These are phyloP conservation scores for Tarenaya hassleriana DNA, from an alignment of 345 rosid species.

Conservation along the genomic window DNA sequence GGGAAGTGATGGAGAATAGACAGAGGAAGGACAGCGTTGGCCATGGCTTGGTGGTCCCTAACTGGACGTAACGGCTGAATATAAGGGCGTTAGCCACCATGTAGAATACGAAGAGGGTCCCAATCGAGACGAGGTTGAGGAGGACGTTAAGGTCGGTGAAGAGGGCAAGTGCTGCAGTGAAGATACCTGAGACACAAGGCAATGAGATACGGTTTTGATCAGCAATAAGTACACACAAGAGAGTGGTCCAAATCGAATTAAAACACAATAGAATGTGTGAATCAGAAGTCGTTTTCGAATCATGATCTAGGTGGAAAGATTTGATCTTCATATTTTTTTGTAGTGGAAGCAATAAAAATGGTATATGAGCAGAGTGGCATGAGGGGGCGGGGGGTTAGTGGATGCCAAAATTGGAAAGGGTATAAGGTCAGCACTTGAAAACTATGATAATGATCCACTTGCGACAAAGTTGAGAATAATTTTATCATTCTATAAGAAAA, in stretches of 20 bases:
- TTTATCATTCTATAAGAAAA: not conserved
- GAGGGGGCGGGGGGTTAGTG: conserved; percentile 21
- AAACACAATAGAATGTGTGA: too few species aligned
- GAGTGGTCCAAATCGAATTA: conserved; percentile 7
- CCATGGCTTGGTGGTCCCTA: conserved; percentile 65
- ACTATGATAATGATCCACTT: conserved; percentile 8
- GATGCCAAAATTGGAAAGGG: conserved; percentile 22
- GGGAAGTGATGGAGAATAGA: conserved; percentile 50
- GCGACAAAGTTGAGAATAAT: not conserved
- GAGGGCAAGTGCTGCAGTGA: conserved; percentile 75
- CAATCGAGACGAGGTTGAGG: conserved; percentile 78
- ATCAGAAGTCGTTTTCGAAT: too few species aligned
- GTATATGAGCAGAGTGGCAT: conserved; percentile 7
- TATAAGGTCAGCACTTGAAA: conserved; percentile 17
- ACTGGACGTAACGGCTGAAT: conserved; percentile 62
- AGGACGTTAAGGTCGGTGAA: conserved; percentile 72
- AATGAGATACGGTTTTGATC: too few species aligned
- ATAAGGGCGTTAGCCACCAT: conserved; percentile 91
- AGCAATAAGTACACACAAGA: too few species aligned
- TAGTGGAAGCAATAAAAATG: conserved; percentile 6
- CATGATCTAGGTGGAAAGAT: conserved; percentile 13
- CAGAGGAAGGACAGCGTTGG: conserved; percentile 68
- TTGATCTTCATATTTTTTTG: conserved; percentile 8
- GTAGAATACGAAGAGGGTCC: conserved; percentile 88
- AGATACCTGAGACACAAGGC: conserved; percentile 46